phyloP scores from a whole-genome alignment of 2,329 filamentous ascomycete genomes.

The Nemania bipapillata region DNA sequence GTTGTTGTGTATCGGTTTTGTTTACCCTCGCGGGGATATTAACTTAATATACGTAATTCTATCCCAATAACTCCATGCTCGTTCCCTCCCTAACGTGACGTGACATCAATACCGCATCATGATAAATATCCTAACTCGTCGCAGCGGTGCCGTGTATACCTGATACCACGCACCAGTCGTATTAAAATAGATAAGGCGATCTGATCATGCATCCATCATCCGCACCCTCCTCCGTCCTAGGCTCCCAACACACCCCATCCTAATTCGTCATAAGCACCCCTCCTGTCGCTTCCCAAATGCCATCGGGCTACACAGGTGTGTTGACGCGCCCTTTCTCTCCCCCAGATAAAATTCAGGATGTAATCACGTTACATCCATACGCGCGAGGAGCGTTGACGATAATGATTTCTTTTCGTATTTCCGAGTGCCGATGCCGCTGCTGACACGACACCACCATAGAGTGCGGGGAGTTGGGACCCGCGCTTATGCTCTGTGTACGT shows the following conservation, averaged over 20 bases:
- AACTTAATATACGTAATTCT: not conserved
- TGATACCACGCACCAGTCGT: not conserved
- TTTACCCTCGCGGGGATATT: not conserved
- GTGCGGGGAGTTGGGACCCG: no score
- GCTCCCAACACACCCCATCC: not conserved
- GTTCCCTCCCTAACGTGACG: no score
- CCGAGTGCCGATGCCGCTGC: not conserved
- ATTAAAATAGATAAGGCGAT: not conserved
- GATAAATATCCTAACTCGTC: not conserved
- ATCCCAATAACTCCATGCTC: not conserved
- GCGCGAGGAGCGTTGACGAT: no score
- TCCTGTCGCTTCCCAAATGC: slow-evolving; percentile 1
- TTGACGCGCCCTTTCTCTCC: not conserved
- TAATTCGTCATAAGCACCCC: not conserved
- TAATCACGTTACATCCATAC: slow-evolving; percentile 13
- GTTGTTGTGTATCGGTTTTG: no score
- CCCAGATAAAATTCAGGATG: not conserved
- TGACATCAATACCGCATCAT: not conserved
- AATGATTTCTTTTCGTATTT: slow-evolving; percentile 4
- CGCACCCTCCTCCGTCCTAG: not conserved
- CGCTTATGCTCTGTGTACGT: slow-evolving; percentile 11
- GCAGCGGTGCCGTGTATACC: not conserved
- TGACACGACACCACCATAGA: slow-evolving; percentile 1
- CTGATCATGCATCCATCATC: not conserved
- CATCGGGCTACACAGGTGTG: not conserved